These are phyloP conservation scores for Torulaspora quercuum DNA, from an alignment of 805 yeast species.

Conservation along the genomic window DNA sequence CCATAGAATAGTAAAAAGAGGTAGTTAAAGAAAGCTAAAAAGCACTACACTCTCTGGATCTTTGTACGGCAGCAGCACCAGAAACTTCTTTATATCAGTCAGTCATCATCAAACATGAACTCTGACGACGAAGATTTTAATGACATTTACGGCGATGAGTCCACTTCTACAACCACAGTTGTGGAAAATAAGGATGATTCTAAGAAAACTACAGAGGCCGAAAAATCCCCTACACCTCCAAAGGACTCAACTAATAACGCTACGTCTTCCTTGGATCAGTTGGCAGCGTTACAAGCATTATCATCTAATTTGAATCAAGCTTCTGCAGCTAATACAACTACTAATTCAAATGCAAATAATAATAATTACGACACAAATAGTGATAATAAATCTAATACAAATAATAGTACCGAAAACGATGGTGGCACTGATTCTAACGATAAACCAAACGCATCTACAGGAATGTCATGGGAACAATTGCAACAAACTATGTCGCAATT, in stretches of 20 bases:
- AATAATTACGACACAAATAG: slow-evolving; percentile 17
- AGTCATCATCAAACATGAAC: slow-evolving; percentile 43
- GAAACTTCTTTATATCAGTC: not conserved
- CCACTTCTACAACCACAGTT: slow-evolving; percentile 20
- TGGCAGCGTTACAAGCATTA: slow-evolving; percentile 36
- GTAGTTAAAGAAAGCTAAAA: too few species aligned
- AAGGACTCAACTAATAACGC: slow-evolving; percentile 19
- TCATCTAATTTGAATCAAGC: slow-evolving; percentile 35
- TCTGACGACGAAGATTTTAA: slow-evolving; percentile 94
- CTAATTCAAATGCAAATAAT: slow-evolving; percentile 17
- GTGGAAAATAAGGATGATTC: slow-evolving; percentile 17
- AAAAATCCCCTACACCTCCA: slow-evolving; percentile 19
- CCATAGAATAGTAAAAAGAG: slow-evolving; percentile 1
- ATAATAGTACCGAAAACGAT: slow-evolving; percentile 12
- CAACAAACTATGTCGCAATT: slow-evolving; percentile 37
- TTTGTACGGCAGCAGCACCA: not conserved
- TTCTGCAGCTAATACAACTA: slow-evolving; percentile 22
- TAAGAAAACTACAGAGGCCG: slow-evolving; percentile 13
- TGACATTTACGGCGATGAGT: slow-evolving; percentile 65
- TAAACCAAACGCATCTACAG: slow-evolving; percentile 13
- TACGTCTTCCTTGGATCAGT: slow-evolving; percentile 33
- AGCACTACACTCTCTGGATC: too few species aligned
- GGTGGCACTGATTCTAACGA: slow-evolving; percentile 11
- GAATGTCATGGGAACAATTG: slow-evolving; percentile 35
- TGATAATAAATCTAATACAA: slow-evolving; percentile 16